These are phyloP conservation scores for Tremella yokohamensis DNA, from an alignment of 768 basidiomycete genomes.

Conservation along the genomic window DNA sequence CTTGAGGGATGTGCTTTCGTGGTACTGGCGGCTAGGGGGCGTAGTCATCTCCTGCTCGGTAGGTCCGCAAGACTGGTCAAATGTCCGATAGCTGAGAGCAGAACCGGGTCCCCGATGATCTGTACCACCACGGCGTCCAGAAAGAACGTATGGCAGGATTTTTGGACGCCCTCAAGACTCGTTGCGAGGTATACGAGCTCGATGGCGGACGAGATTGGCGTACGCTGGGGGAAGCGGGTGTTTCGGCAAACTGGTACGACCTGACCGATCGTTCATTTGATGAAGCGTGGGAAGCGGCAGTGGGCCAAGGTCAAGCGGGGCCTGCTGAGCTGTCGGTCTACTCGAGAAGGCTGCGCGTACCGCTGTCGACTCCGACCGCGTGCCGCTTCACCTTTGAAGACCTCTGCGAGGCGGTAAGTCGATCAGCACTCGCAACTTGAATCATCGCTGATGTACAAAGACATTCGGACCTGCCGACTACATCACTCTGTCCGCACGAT, in stretches of 20 bases:
- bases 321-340: slow-evolving; percentile 55
- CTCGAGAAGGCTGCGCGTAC: slow-evolving; percentile 55
- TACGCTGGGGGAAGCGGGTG: not conserved
- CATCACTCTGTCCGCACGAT: slow-evolving; percentile 58
- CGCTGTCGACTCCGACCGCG: slow-evolving; percentile 53
- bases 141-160: slow-evolving; percentile 60
- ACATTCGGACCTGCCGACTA: slow-evolving; percentile 62
- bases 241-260: not conserved
- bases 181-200: slow-evolving; percentile 58
- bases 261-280: slow-evolving; percentile 17
- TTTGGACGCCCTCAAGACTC: slow-evolving; percentile 58
- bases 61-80: slow-evolving; percentile 5
- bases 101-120: slow-evolving; percentile 59
- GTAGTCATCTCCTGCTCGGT: slow-evolving; percentile 55
- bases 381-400: slow-evolving; percentile 58
- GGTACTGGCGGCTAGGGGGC: slow-evolving; percentile 65
- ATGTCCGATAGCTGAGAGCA: slow-evolving; percentile 56
- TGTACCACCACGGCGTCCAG: slow-evolving; percentile 62
- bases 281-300: slow-evolving; percentile 15
- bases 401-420: slow-evolving; percentile 57
- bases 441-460: slow-evolving; percentile 23
- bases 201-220: slow-evolving; percentile 56
- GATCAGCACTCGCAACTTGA: not conserved
- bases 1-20: slow-evolving; percentile 56
- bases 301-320: slow-evolving; percentile 3